Percentiles rank a stretch among this genome's conserved stretches.
Conservation (phyloP, 768 basidiomycete species). For the Rhizopogon roseolus region DNA sequence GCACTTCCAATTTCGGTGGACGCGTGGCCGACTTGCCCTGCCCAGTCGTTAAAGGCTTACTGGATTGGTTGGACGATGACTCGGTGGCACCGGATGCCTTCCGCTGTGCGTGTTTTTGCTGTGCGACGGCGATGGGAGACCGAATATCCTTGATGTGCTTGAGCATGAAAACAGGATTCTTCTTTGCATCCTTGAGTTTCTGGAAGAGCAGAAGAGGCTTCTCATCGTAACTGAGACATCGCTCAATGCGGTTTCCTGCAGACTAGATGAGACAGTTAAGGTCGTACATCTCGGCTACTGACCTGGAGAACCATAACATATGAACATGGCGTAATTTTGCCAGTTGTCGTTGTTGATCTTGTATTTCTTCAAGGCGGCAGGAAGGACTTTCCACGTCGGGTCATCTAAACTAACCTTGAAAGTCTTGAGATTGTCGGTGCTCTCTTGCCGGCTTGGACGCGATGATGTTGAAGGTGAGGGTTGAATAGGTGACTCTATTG, state of each 20-base stretch:
- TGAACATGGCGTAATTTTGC: constrained; percentile 99
- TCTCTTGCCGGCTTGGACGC: constrained; percentile 53
- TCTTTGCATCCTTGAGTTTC: constrained; percentile 93
- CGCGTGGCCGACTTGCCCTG: constrained; percentile 38
- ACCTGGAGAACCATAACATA: constrained; percentile 94
- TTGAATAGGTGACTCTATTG: constrained; percentile 21
- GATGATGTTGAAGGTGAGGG: constrained; percentile 21
- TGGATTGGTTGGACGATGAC: constrained; percentile 13
- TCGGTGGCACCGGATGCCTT: constrained; percentile 53
- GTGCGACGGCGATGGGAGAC: constrained; percentile 94
- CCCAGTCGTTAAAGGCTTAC: constrained; percentile 22
- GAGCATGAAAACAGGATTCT: constrained; percentile 99
- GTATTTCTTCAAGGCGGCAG: constrained; percentile 97
- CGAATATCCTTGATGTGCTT: constrained; percentile 93
- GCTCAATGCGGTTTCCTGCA: constrained; percentile 74
- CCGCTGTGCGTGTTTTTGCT: constrained; percentile 90
- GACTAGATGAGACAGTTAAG: background rate
- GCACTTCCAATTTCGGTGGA: constrained; percentile 68
- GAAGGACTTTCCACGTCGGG: constrained; percentile 97
- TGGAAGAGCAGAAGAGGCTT: constrained; percentile 97
- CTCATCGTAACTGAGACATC: constrained; percentile 96
- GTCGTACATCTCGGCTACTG: constrained; percentile 14
- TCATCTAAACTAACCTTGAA: constrained; percentile 98
- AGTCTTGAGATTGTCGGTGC: constrained; percentile 74
- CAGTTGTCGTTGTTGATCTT: constrained; percentile 98